A percentile compares a stretch with the other conserved stretches of the same genome.
phyloP scores from a whole-genome alignment of 331 rosid genomes.

The Rosa hybrid region DNA sequence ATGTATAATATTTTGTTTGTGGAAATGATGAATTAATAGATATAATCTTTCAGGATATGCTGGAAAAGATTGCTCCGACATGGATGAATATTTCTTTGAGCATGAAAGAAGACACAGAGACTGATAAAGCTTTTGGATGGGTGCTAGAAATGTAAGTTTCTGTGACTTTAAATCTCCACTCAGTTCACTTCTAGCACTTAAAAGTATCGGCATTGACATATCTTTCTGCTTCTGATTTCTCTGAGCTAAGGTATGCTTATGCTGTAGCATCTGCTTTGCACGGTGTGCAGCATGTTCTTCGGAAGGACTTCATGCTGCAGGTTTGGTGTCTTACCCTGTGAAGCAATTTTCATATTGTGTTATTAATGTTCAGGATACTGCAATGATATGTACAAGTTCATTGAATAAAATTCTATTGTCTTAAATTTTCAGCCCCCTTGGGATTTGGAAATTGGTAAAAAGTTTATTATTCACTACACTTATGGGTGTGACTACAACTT shows the following conservation, averaged over 20 bases:
- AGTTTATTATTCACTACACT: slow-evolving; percentile 83
- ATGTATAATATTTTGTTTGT: neutral
- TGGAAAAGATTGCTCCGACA: slow-evolving; percentile 90
- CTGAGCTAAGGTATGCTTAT: slow-evolving; percentile 84
- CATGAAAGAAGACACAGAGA: slow-evolving; percentile 89
- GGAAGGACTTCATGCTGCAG: slow-evolving; percentile 96
- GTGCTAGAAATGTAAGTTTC: slow-evolving; percentile 92
- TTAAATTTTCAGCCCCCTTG: slow-evolving; percentile 83
- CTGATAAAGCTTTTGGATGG: slow-evolving; percentile 95
- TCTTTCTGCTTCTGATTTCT: slow-evolving; percentile 22
- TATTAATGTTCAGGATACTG: neutral
- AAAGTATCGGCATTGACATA: slow-evolving; percentile 25
- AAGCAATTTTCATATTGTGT: slow-evolving; percentile 18
- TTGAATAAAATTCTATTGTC: slow-evolving; percentile 25
- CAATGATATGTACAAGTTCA: neutral
- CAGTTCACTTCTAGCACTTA: slow-evolving; percentile 20
- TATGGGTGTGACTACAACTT: slow-evolving; percentile 89
- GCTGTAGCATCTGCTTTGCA: slow-evolving; percentile 97
- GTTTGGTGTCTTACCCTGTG: slow-evolving; percentile 35
- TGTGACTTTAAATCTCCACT: slow-evolving; percentile 5
- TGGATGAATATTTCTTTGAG: slow-evolving; percentile 95
- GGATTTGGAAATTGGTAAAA: slow-evolving; percentile 68
- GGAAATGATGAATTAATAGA: slow-evolving; percentile 5
- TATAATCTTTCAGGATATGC: slow-evolving; percentile 55
- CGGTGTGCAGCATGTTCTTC: slow-evolving; percentile 82